These are phyloP conservation scores for Neurospora sp. DNA, from an alignment of 495 filamentous ascomycete species.

Conservation along the genomic window DNA sequence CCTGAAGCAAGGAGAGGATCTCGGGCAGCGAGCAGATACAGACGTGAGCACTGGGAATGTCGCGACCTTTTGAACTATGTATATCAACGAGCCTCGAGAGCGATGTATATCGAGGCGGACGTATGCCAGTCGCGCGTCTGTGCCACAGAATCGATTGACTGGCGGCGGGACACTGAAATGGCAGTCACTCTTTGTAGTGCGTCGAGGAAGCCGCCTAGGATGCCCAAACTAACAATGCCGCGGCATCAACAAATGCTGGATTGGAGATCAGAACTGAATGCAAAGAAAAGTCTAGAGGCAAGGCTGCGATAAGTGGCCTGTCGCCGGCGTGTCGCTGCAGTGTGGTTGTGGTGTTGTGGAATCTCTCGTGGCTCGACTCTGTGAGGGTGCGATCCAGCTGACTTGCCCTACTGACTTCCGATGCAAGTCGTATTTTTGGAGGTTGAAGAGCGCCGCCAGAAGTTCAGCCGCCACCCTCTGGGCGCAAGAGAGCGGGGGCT, in stretches of 20 bases:
- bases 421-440: slow-evolving; percentile 2
- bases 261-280: background rate
- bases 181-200: background rate
- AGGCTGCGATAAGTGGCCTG: background rate
- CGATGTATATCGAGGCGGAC: background rate
- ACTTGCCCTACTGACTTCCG: background rate
- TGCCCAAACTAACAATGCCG: background rate
- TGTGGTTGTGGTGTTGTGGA: background rate
- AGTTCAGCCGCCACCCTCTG: slow-evolving; percentile 6
- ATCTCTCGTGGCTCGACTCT: background rate
- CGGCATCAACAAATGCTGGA: background rate
- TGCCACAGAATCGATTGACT: background rate
- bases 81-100: background rate
- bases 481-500: slow-evolving; percentile 3
- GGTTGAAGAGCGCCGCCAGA: slow-evolving; percentile 5
- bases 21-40: background rate
- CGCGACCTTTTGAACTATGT: background rate
- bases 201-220: background rate
- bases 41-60: background rate
- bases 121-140: background rate
- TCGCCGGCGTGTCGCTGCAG: background rate
- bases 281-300: background rate
- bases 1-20: background rate
- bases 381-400: background rate
- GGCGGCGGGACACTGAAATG: background rate